Evolutionary conservation across 306 rosid species (phyloP).

Genomic region (Begonia loranthoides): DNA sequence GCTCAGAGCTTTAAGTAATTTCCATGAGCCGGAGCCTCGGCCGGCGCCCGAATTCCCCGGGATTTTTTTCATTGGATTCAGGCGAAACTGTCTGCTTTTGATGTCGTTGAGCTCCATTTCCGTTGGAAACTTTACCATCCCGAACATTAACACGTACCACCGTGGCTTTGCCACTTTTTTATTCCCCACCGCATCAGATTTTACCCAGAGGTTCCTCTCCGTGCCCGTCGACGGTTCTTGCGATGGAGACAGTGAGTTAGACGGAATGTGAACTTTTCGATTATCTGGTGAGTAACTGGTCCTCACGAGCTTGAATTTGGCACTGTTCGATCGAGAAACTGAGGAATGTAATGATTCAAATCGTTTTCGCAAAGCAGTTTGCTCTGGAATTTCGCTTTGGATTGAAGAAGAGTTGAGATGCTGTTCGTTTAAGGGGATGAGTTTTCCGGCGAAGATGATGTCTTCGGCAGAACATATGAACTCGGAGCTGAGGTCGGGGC

Average conservation of each 20-base stretch:
- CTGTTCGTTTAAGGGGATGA: conserved; percentile 27
- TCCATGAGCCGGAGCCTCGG: conserved; percentile 40
- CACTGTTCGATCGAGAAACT: conserved; percentile 34
- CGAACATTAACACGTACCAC: conserved; percentile 55
- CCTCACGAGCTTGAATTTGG: conserved; percentile 25
- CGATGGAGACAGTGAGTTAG: conserved; percentile 12
- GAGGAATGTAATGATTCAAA: conserved; percentile 37
- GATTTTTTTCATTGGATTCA: conserved; percentile 14
- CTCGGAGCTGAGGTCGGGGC: neutral
- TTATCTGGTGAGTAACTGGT: conserved; percentile 44
- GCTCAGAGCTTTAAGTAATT: conserved; percentile 52
- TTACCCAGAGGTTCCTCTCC: neutral
- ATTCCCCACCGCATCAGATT: conserved; percentile 11
- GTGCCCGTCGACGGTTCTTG: conserved; percentile 16
- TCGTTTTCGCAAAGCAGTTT: conserved; percentile 12
- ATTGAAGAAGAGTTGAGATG: neutral
- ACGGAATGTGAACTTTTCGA: conserved; percentile 16
- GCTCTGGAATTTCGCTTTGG: neutral
- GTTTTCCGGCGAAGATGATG: conserved; percentile 47
- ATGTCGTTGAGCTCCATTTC: conserved; percentile 81
- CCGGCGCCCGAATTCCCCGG: neutral
- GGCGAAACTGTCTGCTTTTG: conserved; percentile 53
- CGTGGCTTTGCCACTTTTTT: conserved; percentile 38
- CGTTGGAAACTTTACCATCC: conserved; percentile 49
- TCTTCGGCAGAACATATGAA: conserved; percentile 17